A percentile compares a stretch with the other conserved stretches of the same genome.
phyloP scores from a whole-genome alignment of 805 yeast species.

The Kodamaea kaohsiungensis region DNA sequence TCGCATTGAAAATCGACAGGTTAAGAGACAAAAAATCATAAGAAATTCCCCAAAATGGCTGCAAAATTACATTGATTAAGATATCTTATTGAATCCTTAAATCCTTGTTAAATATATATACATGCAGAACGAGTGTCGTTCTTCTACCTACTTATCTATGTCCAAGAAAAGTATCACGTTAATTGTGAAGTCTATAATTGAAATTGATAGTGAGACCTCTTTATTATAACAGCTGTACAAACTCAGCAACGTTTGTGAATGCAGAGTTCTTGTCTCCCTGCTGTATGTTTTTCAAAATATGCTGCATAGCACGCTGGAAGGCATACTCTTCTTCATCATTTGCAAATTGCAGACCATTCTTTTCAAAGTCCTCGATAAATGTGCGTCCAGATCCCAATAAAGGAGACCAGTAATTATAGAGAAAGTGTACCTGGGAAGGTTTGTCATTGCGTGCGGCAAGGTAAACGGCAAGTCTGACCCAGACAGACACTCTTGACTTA shows the following conservation, averaged over 20 bases:
- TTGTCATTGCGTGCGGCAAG: slow-evolving; percentile 29
- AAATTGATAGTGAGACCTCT: no score
- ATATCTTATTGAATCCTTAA: no score
- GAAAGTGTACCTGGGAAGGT: slow-evolving; percentile 27
- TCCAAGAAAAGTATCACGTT: no score
- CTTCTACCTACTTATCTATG: not conserved
- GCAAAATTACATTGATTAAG: no score
- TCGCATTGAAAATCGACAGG: not conserved
- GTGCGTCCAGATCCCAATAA: slow-evolving; percentile 20
- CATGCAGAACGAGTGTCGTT: not conserved
- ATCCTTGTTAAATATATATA: not conserved
- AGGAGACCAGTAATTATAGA: slow-evolving; percentile 31
- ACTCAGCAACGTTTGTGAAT: slow-evolving; percentile 44
- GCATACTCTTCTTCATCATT: slow-evolving; percentile 24
- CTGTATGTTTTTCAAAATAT: slow-evolving; percentile 19
- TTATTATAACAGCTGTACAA: slow-evolving; percentile 7
- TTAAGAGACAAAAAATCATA: not conserved
- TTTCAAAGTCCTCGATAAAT: slow-evolving; percentile 22
- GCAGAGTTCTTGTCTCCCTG: slow-evolving; percentile 43
- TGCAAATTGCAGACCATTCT: slow-evolving; percentile 17
- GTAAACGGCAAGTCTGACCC: slow-evolving; percentile 38
- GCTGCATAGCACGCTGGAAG: slow-evolving; percentile 22
- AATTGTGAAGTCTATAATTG: no score
- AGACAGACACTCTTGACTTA: slow-evolving; percentile 12
- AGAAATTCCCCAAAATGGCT: no score